Base-by-base conservation (phyloP, 2,329 filamentous ascomycete species). In the Aspergillus sojae region DNA sequence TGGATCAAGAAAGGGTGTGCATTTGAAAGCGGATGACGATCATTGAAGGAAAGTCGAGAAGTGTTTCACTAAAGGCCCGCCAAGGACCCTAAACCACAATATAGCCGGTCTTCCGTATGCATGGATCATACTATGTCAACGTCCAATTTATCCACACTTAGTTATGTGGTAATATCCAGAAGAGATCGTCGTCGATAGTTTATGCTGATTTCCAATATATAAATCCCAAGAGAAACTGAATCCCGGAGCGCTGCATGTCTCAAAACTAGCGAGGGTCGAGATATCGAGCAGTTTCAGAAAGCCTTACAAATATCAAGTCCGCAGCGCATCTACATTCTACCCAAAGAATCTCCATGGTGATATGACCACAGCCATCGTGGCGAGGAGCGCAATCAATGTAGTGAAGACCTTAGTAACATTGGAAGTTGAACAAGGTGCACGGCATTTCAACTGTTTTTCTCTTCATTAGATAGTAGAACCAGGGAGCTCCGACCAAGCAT, bases 371-470 rank as follows among this genome's bases (percentile, higher is more conserved):
- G 23, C 19, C 28, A 46, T 50, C 19, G 19, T 46, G 43, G 48
- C 23, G 34, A 62, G 50, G 59, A 62, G 26, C 45, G 50, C 52
- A 43, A 39, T 53, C 46, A 43, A 60, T 11, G 26, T 32, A 39
- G 48, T 46, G 28, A 41, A 57, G 10, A 52, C 26, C 57, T 30
- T 32, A 52, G 26, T 50, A 30, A 28, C 48, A 52, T 19, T 50
- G 53, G 41, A 61, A 58, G 39, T 32, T 26, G 55, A 62, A 69
- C 66, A 61, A 52, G 55, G 58, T 60, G 55, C 63, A 71, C 69
- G 65, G 67, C 68, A 70, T 65, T 77, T 77, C 73, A 76, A 76
- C 74, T 77, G 72, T 76, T 77, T 77, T 77, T 76, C 64, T 63
- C 61, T 75, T 73, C 62, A 72, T 77, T 76, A 69, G 68, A 67